Evolutionary conservation across 805 yeast genomes (phyloP), one percentile per base, ranked within the genome.

Genomic region (Hanseniaspora nectarophila): DNA sequence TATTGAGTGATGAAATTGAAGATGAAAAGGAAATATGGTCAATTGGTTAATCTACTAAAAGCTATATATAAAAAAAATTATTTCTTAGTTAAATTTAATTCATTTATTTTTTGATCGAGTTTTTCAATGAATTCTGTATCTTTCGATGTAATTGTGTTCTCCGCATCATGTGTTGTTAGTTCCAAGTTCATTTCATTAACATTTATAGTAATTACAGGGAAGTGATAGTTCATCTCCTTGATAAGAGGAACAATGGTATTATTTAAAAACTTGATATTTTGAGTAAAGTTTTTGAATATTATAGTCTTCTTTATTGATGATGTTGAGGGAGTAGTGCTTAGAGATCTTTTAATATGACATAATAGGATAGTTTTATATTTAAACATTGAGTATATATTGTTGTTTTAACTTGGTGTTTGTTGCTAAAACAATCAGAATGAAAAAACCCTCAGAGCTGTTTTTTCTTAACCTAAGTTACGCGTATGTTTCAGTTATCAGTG

Each of bases 11-110:
- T 63, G 76, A 85, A 60, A 76, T 76, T 60, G 97, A 88, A 68
- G 95, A 89, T 64, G 92, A 83, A 62, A 69, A 67, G 46, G 96
- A 89, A 65, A 80, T 88, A 26, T 87, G 95, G 95, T 81, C 90
- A 5, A 81, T 85, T 58, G 92, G 94, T 29, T 44, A 43, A 16
- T 15, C 13, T 15, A 3, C 15, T 8, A 26, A 24, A 1, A 45
- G 37, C 32, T 42, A 34, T 56, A 55, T 51, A 51, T n/a, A n/a
- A n/a, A n/a, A n/a, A n/a, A n/a, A n/a, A n/a, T n/a, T n/a, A n/a
- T n/a, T n/a, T n/a, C n/a, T n/a, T n/a, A n/a, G n/a, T 37, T 37
- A 18, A 13, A 9, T 21, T 20, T 3, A 42, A 18, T 13, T 42
- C 33, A 3, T 42, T 29, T 4, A 42, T 28, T 29, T 6, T 32